Evolutionary conservation across 2,329 filamentous ascomycete species (phyloP).

Genomic region (Claviceps pusilla): DNA sequence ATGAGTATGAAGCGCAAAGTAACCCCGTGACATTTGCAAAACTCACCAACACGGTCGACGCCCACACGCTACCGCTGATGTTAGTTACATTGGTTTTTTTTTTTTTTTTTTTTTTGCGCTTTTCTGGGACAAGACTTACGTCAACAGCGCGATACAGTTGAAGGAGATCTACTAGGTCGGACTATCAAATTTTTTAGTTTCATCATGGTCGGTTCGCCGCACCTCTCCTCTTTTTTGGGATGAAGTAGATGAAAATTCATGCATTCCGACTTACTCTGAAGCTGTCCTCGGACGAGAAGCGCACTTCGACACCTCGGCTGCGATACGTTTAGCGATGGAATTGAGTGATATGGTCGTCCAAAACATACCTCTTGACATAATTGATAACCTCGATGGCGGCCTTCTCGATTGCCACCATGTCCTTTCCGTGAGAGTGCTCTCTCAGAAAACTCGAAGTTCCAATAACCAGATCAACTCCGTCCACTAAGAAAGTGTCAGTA

Average conservation of each 20-base stretch:
- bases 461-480: slow-evolving; percentile 34
- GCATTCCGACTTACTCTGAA: slow-evolving; percentile 39
- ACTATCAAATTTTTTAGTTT: not conserved
- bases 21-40: not conserved
- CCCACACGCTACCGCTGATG: not conserved
- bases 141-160: slow-evolving; percentile 69
- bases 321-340: not conserved
- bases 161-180: slow-evolving; percentile 56
- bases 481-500: slow-evolving; percentile 30
- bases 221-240: not conserved
- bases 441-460: slow-evolving; percentile 70
- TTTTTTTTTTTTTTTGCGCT: too few relatives aligned
- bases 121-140: slow-evolving; percentile 15
- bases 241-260: not conserved
- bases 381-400: slow-evolving; percentile 28
- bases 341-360: not conserved
- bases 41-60: slow-evolving; percentile 1
- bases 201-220: not conserved
- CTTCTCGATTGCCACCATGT: slow-evolving; percentile 63
- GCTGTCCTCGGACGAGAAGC: slow-evolving; percentile 55
- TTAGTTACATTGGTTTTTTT: not conserved
- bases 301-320: slow-evolving; percentile 4
- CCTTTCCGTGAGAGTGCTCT: slow-evolving; percentile 80
- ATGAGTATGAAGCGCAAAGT: not conserved
- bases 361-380: slow-evolving; percentile 7